Evolutionary conservation across 2,329 filamentous ascomycete genomes (phyloP).

Genomic region (Septoria linicola): DNA sequence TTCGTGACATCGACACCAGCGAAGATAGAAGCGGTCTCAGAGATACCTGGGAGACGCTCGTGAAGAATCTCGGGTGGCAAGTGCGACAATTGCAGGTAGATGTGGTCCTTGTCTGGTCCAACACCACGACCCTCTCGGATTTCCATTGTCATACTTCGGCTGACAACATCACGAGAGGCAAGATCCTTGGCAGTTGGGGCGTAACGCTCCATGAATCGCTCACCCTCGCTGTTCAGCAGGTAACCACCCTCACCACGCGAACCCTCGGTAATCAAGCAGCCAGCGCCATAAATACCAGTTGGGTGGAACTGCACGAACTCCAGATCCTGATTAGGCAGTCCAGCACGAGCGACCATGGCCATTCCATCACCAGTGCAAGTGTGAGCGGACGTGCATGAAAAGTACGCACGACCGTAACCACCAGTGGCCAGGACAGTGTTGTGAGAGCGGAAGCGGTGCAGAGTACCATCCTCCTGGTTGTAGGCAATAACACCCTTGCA

Average conservation of each 20-base stretch:
- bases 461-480: slow-evolving; percentile 97
- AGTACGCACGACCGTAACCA: slow-evolving; percentile 97
- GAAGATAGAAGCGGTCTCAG: slow-evolving; percentile 96
- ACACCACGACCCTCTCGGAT: slow-evolving; percentile 97
- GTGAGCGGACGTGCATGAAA: slow-evolving; percentile 96
- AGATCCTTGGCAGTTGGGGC: slow-evolving; percentile 97
- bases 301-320: slow-evolving; percentile 99
- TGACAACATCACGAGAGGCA: slow-evolving; percentile 92
- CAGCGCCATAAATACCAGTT: slow-evolving; percentile 97
- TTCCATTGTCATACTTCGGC: slow-evolving; percentile 96
- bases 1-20: slow-evolving; percentile 94
- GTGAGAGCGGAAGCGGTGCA: slow-evolving; percentile 94
- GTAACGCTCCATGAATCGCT: slow-evolving; percentile 99
- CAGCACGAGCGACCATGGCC: slow-evolving; percentile 98
- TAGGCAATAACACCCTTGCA: slow-evolving; percentile 96
- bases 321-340: slow-evolving; percentile 97
- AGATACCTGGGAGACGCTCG: slow-evolving; percentile 97
- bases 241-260: slow-evolving; percentile 98
- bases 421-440: slow-evolving; percentile 96
- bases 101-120: slow-evolving; percentile 95
- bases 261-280: slow-evolving; percentile 96
- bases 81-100: slow-evolving; percentile 97
- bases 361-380: slow-evolving; percentile 99
- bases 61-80: slow-evolving; percentile 87
- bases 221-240: slow-evolving; percentile 94